Evolutionary conservation across 352 stramenopile genomes (phyloP), one percentile per base, ranked within the genome.

Genomic region (Globisporangium irregulare): DNA sequence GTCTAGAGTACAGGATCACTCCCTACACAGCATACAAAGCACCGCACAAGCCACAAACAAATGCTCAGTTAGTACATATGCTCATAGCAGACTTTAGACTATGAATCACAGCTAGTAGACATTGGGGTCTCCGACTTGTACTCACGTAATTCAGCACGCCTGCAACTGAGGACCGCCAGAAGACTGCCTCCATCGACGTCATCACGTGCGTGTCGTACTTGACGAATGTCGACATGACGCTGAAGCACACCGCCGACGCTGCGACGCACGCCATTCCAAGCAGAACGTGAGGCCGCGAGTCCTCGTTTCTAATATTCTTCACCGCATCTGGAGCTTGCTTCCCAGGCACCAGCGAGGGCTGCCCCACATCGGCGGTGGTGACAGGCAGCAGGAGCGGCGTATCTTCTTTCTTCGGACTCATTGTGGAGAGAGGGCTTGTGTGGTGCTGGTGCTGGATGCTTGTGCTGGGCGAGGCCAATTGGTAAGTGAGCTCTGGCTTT

Each of bases 111-210:
- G 27, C 55, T 29, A 12, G 34, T 38, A 38, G 34, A 12, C 9
- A 38, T 9, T 38, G 34, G 36, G 10, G 36, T 43, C 12, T 20
- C 14, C 38, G 5, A 48, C 38, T 8, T 48, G 38, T 2, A 72
- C 81, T 53, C 68, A 93, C 86, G 59, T 86, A 89, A 66, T 92
- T 94, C 58, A 90, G 76, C 6, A 64, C 0, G 41, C 88, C 76
- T 24, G 76, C 78, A 18, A 87, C 76, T 41, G 80, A 57, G 4
- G 82, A 91, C 43, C 84, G 82, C 86, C 84, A 94, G 71, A 94
- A 91, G 66, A 94, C 81, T 56, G 79, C 82, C 59, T 93, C 87
- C 59, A 93, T 84, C 8, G 87, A 88, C n/a, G 83, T 86, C 82
- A 93, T 91, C 43, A 69, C 80, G 74, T 77, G 89, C 50, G 82